phyloP scores from a whole-genome alignment of 2,329 filamentous ascomycete species.

The Nothophoma quercina region DNA sequence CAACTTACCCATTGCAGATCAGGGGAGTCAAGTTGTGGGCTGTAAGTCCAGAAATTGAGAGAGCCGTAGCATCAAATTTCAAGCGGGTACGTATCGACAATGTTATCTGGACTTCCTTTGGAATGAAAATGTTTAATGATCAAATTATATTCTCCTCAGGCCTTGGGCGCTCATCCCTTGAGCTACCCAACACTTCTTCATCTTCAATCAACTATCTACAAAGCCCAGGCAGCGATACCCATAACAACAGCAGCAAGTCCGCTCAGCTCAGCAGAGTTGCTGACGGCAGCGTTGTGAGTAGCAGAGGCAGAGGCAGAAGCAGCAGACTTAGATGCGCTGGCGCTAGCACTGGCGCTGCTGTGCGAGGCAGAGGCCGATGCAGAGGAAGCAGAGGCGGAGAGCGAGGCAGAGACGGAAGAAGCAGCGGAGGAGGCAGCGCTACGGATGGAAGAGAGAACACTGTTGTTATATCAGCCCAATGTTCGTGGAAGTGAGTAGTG shows the following conservation, averaged over 20 bases:
- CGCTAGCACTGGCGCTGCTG: background rate
- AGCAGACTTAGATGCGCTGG: no score
- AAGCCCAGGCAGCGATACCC: slow-evolving; percentile 23
- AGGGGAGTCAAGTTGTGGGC: no score
- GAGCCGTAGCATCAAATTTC: no score
- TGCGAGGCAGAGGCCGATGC: slow-evolving; percentile 5
- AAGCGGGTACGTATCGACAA: no score
- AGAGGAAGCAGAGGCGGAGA: background rate
- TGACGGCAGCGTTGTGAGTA: slow-evolving; percentile 11
- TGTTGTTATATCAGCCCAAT: background rate
- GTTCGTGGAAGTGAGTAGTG: background rate
- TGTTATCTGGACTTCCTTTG: no score
- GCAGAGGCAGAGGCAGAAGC: slow-evolving; percentile 13
- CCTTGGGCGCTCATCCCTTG: no score
- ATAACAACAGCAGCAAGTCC: slow-evolving; percentile 21
- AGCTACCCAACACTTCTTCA: no score
- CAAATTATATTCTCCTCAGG: no score
- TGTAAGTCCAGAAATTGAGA: no score
- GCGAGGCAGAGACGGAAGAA: background rate
- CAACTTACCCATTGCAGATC: no score
- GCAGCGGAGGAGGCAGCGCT: background rate
- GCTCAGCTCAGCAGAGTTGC: slow-evolving; percentile 11
- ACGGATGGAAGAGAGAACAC: background rate
- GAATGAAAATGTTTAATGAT: no score
- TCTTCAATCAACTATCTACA: no score